These are phyloP conservation scores for Saitozyma podzolica DNA, from an alignment of 768 basidiomycete species.

Conservation along the genomic window DNA sequence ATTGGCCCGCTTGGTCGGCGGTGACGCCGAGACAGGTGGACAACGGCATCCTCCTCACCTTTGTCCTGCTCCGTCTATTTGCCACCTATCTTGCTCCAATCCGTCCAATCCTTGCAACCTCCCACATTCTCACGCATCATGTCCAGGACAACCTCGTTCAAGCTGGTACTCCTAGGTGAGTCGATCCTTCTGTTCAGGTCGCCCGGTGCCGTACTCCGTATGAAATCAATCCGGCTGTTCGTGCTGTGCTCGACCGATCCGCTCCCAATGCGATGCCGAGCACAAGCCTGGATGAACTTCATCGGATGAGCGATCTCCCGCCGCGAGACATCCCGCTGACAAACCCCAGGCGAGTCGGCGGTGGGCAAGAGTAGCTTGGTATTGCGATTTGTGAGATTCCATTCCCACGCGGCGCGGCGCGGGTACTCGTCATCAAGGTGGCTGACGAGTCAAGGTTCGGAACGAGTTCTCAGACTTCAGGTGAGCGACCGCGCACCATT, in stretches of 20 bases:
- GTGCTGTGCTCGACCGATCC: too few relatives aligned
- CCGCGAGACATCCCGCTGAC: neutral
- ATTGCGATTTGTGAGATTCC: constrained; percentile 76
- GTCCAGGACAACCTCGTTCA: constrained; percentile 68
- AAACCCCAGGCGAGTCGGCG: constrained; percentile 78
- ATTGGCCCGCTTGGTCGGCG: neutral
- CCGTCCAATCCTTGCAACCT: neutral
- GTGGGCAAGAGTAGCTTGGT: constrained; percentile 94
- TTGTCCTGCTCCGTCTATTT: neutral
- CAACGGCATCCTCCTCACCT: neutral
- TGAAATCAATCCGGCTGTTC: neutral
- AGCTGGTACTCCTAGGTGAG: constrained; percentile 90
- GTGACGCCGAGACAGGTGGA: too few relatives aligned
- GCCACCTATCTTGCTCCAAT: neutral
- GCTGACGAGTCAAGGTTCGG: constrained; percentile 39
- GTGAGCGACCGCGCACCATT: constrained; percentile 18
- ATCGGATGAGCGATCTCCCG: neutral
- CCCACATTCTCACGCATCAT: constrained; percentile 55
- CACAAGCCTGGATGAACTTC: neutral
- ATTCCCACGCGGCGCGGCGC: too few relatives aligned
- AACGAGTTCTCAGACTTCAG: constrained; percentile 54
- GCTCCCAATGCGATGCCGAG: too few relatives aligned
- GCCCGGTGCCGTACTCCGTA: neutral
- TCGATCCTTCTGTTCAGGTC: constrained; percentile 11
- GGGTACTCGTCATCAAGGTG: too few relatives aligned